Percentiles rank a stretch among this genome's conserved stretches.
Conservation (phyloP, 2,329 filamentous ascomycete species). For the Ophiostoma australiae region DNA sequence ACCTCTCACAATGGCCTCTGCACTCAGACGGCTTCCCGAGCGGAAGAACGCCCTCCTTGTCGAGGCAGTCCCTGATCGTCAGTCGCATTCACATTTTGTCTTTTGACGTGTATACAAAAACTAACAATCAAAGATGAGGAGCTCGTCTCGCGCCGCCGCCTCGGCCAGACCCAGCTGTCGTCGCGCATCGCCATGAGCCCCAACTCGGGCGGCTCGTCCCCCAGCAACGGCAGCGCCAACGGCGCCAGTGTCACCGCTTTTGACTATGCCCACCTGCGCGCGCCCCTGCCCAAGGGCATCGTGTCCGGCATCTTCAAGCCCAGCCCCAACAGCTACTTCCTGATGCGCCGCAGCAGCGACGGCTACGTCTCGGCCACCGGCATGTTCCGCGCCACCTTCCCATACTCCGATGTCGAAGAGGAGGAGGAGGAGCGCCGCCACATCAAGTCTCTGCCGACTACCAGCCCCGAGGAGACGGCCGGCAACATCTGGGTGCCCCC, state of each 20-base stretch:
- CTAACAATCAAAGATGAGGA: constrained; percentile 53
- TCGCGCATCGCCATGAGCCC: constrained; percentile 56
- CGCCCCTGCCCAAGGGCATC: constrained; percentile 85
- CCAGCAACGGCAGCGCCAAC: constrained; percentile 65
- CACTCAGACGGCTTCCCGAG: constrained; percentile 37
- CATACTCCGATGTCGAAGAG: constrained; percentile 66
- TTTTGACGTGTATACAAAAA: not conserved
- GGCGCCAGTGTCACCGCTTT: constrained; percentile 72
- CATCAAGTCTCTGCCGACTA: constrained; percentile 75
- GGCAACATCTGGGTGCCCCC: constrained; percentile 96
- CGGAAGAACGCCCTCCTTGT: constrained; percentile 52
- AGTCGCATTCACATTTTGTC: constrained; percentile 16
- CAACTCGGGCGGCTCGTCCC: constrained; percentile 46
- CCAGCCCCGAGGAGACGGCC: constrained; percentile 85
- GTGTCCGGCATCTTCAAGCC: constrained; percentile 89
- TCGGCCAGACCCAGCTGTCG: constrained; percentile 87
- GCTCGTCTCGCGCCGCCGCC: constrained; percentile 75
- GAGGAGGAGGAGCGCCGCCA: constrained; percentile 74
- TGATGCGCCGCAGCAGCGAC: constrained; percentile 87
- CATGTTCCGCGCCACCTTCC: constrained; percentile 89
- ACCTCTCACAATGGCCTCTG: constrained; percentile 28
- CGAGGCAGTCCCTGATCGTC: constrained; percentile 50
- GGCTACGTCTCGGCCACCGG: constrained; percentile 81
- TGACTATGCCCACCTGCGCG: constrained; percentile 92
- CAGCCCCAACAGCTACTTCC: constrained; percentile 87